Evolutionary conservation across 2,329 filamentous ascomycete genomes (phyloP), one percentile per base, ranked within the genome.

Genomic region (Fonsecaea pedrosoi): DNA sequence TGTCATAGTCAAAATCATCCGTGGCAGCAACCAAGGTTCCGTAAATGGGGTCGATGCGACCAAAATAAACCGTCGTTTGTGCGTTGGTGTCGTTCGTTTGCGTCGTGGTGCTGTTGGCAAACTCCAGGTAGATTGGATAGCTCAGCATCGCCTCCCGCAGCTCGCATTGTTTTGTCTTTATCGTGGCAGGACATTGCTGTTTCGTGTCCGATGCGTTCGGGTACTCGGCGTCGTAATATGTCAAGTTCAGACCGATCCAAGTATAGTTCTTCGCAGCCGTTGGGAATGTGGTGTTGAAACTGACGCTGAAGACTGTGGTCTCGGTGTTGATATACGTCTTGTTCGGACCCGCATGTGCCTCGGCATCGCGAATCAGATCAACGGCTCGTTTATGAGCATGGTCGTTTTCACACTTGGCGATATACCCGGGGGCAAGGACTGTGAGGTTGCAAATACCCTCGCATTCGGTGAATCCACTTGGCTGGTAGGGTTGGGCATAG

Each of bases 211-310:
- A n/a, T 10, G 40, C 10, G 4, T 9, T 15, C 1, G 4, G 10
- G 10, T 40, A 10, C 10, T 40, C 38, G 9, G 9, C 38, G 15
- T 40, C 4, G 12, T 42, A n/a, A n/a, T 42, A 42, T 18, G 40
- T 42, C 13, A 42, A 42, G 40, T 42, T 42, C 15, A 42, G 40
- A n/a, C 40, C 40, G 40, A 42, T 42, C 40, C 40, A 42, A 42
- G 40, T 42, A 42, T 42, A 42, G 10, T 42, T 42, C 40, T 42
- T 42, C 40, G 40, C 40, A 5, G 40, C 40, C 40, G 40, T 42
- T 5, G 40, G 40, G 18, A 42, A 42, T 5, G 40, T 42, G 40
- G 40, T 42, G 40, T 42, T 42, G 40, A 42, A 42, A n/a, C 15
- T 42, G 40, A 42, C 15, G 8, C 40, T 42, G 40, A 42, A 42